A percentile compares a stretch with the other conserved stretches of the same genome.
These are phyloP conservation scores for Aspergillus eucalypticola DNA, from an alignment of 2,329 filamentous ascomycete species.

Conservation along the genomic window DNA sequence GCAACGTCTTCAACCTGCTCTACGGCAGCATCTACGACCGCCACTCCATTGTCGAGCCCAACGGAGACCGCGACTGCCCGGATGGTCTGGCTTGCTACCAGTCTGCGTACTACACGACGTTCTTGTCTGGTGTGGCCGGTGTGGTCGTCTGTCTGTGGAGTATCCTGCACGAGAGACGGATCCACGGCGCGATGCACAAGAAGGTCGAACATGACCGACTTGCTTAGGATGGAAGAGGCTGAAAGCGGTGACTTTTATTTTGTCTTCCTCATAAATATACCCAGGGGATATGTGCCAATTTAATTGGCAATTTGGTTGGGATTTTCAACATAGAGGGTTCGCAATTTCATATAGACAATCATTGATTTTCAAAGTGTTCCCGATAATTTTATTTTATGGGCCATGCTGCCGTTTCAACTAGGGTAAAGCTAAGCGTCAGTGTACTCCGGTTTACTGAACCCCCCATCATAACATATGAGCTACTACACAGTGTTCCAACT, in stretches of 20 bases:
- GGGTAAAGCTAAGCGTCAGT: no score
- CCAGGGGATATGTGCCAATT: not conserved
- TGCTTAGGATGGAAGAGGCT: slow-evolving; percentile 23
- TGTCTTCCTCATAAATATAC: not conserved
- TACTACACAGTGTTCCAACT: no score
- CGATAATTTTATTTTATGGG: no score
- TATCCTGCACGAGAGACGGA: slow-evolving; percentile 42
- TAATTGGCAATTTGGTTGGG: not conserved
- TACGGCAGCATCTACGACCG: slow-evolving; percentile 83
- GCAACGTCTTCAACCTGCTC: slow-evolving; percentile 88
- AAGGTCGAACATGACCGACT: slow-evolving; percentile 37
- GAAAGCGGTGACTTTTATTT: not conserved
- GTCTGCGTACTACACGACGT: slow-evolving; percentile 76
- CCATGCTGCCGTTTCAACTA: no score
- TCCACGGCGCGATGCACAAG: slow-evolving; percentile 27
- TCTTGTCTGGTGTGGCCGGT: slow-evolving; percentile 69
- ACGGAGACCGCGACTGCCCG: slow-evolving; percentile 71
- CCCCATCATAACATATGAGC: no score
- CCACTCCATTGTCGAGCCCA: slow-evolving; percentile 68
- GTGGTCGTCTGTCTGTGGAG: slow-evolving; percentile 66
- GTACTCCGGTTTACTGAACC: no score
- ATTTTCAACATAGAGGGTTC: not conserved
- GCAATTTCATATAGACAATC: not conserved
- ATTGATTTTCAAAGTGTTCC: not conserved
- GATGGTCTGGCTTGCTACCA: slow-evolving; percentile 80